Evolutionary conservation across 202 grass and related monocot genomes (phyloP).

Genomic region (Alloteropsis angusta): DNA sequence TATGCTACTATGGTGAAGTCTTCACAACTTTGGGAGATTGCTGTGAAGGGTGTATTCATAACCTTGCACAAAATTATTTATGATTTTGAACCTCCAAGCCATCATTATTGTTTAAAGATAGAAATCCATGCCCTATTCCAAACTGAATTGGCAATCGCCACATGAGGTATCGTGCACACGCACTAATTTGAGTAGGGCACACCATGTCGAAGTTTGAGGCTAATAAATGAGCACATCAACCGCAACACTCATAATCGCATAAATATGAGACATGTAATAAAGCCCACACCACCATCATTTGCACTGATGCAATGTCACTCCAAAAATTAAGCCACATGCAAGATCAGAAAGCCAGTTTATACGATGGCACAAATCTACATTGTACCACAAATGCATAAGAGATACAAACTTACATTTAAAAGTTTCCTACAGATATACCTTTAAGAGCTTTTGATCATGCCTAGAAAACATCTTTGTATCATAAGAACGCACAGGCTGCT

Average conservation of each 20-base stretch:
- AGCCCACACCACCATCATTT: neutral
- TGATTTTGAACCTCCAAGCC: neutral
- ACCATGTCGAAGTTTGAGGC: neutral
- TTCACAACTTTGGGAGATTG: neutral
- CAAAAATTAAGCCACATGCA: neutral
- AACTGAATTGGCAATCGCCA: neutral
- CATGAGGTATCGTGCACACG: neutral
- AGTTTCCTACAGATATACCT: conserved; percentile 50
- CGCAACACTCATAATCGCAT: neutral
- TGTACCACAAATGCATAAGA: conserved; percentile 2
- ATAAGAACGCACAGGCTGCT: conserved; percentile 54
- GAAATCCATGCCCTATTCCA: no score
- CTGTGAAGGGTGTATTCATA: no score
- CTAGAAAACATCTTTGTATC: conserved; percentile 72
- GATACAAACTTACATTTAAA: conserved; percentile 13
- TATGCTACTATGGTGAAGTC: neutral
- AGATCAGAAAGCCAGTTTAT: conserved; percentile 15
- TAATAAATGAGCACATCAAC: neutral
- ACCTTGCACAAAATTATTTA: neutral
- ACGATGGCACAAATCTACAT: neutral
- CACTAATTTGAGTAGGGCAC: conserved; percentile 1
- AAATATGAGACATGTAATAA: conserved; percentile 6
- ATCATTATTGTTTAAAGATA: neutral
- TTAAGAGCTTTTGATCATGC: conserved; percentile 58
- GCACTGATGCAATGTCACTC: conserved; percentile 2